These are phyloP conservation scores for Ascochyta rabiei DNA, from an alignment of 2,329 filamentous ascomycete species.

Conservation along the genomic window DNA sequence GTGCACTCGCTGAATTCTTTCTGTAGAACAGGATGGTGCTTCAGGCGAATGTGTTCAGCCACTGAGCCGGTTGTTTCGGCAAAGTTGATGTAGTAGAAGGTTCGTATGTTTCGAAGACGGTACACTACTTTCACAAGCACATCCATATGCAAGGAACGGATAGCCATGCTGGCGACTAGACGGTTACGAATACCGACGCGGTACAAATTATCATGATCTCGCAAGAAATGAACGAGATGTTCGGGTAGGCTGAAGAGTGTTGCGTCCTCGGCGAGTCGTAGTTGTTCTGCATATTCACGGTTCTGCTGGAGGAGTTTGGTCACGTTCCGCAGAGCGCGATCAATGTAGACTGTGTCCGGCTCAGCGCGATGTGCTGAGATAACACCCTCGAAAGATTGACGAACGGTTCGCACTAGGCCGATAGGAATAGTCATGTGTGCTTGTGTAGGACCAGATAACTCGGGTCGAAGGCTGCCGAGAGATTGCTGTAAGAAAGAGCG, in stretches of 20 bases:
- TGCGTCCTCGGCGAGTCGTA: background rate
- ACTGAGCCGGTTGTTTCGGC: background rate
- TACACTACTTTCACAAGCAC: background rate
- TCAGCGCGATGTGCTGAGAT: constrained; percentile 5
- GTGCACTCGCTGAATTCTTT: background rate
- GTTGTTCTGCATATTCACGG: constrained; percentile 3
- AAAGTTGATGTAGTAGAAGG: constrained; percentile 1
- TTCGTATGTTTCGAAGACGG: constrained; percentile 7
- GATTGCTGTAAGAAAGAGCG: background rate
- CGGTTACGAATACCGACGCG: constrained; percentile 2
- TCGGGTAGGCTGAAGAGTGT: constrained; percentile 2
- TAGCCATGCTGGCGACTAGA: background rate
- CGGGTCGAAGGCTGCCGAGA: background rate
- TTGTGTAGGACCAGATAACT: background rate
- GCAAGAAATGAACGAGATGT: constrained; percentile 3
- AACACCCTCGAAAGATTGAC: background rate
- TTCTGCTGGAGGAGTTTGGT: background rate
- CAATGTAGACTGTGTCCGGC: background rate
- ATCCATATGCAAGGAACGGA: background rate
- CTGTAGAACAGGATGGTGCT: background rate
- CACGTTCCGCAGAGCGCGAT: background rate
- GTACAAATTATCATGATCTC: constrained; percentile 12
- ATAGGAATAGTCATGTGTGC: background rate
- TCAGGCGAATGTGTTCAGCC: background rate
- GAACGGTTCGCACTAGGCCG: background rate